Percentiles rank a stretch among this genome's conserved stretches.
phyloP scores from a whole-genome alignment of 2,329 filamentous ascomycete species.

The Decorospora gaudefroyi region DNA sequence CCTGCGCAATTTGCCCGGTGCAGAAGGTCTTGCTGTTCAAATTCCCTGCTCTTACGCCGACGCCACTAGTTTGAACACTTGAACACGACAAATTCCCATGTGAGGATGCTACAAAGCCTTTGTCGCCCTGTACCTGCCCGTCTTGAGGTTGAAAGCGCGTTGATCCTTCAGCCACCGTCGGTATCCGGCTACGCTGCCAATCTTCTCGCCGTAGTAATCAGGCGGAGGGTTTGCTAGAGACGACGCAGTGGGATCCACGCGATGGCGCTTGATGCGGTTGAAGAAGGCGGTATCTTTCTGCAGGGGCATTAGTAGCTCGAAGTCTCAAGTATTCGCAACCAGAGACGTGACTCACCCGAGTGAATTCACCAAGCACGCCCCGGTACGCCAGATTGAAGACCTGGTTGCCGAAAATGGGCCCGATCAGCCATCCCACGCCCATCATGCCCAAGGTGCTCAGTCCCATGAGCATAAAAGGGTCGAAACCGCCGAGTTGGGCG shows the following conservation, averaged over 20 bases:
- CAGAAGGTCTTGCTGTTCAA: background rate
- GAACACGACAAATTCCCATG: background rate
- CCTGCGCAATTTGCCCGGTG: background rate
- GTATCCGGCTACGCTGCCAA: constrained; percentile 88
- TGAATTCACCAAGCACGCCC: constrained; percentile 72
- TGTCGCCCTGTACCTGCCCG: constrained; percentile 60
- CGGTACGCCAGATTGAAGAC: constrained; percentile 79
- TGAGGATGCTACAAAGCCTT: constrained; percentile 14
- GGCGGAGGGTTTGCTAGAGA: constrained; percentile 91
- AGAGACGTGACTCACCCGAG: constrained; percentile 57
- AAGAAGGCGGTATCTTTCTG: constrained; percentile 96
- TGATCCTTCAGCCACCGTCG: constrained; percentile 97
- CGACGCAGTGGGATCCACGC: constrained; percentile 87
- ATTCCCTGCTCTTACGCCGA: no score
- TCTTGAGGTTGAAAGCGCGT: constrained; percentile 85
- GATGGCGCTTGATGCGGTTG: constrained; percentile 84
- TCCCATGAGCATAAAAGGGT: constrained; percentile 84
- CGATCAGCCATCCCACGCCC: constrained; percentile 84
- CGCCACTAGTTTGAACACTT: background rate
- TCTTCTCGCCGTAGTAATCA: constrained; percentile 99
- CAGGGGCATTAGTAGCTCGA: constrained; percentile 39
- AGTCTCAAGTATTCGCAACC: background rate
- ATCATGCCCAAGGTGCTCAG: constrained; percentile 76
- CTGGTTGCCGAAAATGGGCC: constrained; percentile 78
- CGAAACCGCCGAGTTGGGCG: constrained; percentile 79